A percentile compares a stretch with the other conserved stretches of the same genome.
Evolutionary conservation across 305 asterid genomes (phyloP).

Genomic region (Fraxinus ornus): DNA sequence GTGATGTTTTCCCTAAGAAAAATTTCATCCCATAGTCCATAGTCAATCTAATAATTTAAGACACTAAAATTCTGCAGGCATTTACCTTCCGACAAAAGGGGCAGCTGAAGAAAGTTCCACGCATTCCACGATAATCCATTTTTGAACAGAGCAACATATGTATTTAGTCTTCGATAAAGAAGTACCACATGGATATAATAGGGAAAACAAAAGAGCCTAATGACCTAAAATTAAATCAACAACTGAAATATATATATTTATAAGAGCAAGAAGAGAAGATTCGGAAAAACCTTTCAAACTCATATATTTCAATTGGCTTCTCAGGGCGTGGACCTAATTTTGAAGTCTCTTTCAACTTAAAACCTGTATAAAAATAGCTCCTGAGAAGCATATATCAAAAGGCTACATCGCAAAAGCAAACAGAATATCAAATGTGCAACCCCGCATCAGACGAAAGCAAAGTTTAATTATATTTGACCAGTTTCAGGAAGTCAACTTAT

Average conservation of each 20-base stretch:
- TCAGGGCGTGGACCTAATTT: conserved; percentile 90
- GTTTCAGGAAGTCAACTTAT: neutral
- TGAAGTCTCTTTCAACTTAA: conserved; percentile 76
- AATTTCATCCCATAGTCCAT: neutral
- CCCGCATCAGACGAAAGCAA: neutral
- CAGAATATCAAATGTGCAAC: neutral
- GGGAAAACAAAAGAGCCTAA: conserved; percentile 1
- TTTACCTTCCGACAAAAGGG: conserved; percentile 94
- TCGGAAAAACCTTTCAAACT: conserved; percentile 61
- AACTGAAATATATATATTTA: neutral
- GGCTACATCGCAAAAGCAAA: neutral
- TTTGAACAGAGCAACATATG: conserved; percentile 31
- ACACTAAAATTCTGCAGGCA: neutral
- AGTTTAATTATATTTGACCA: neutral
- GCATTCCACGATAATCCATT: conserved; percentile 39
- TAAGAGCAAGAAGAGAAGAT: conserved; percentile 15
- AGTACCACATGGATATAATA: conserved; percentile 21
- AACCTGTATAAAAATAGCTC: conserved; percentile 47
- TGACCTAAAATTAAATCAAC: conserved; percentile 2
- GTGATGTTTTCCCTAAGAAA: neutral
- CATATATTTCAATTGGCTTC: conserved; percentile 85
- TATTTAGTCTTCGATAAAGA: conserved; percentile 31
- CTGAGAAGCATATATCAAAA: conserved; percentile 20
- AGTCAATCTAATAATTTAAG: neutral
- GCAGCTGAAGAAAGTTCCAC: conserved; percentile 71